Evolutionary conservation across 2,329 filamentous ascomycete genomes (phyloP).

Genomic region (Cladophialophora psammophila): DNA sequence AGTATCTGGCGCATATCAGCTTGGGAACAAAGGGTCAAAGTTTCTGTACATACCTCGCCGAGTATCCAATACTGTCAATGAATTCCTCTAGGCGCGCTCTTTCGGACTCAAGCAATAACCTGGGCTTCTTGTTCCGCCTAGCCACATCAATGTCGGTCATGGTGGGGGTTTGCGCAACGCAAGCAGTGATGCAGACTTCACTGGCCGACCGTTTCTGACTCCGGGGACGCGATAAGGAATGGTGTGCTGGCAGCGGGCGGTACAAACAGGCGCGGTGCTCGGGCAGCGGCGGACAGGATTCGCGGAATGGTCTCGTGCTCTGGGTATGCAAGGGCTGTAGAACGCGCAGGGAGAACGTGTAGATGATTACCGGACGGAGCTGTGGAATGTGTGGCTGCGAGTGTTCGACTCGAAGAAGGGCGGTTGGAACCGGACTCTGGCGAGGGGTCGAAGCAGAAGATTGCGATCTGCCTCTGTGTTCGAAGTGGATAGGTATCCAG

Average conservation of each 20-base stretch:
- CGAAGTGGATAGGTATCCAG: constrained; percentile 12
- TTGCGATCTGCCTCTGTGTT: constrained; percentile 11
- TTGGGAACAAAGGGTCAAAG: not conserved
- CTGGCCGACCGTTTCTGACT: not conserved
- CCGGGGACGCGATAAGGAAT: not conserved
- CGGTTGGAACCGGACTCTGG: not conserved
- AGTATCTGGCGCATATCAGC: constrained; percentile 70
- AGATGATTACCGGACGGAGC: not conserved
- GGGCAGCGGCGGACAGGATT: not conserved
- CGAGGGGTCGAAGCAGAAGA: not conserved
- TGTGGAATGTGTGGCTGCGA: not conserved
- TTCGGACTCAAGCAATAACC: constrained; percentile 81
- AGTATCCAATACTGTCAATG: constrained; percentile 94
- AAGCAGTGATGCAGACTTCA: not conserved
- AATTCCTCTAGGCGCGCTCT: constrained; percentile 86
- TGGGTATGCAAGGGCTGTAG: constrained; percentile 1
- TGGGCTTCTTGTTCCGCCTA: constrained; percentile 85
- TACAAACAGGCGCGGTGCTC: not conserved
- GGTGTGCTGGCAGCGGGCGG: not conserved
- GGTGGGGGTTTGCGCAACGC: constrained; percentile 11
- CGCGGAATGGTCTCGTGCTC: constrained; percentile 32
- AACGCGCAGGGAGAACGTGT: not conserved
- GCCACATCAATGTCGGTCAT: constrained; percentile 73
- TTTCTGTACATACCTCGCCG: constrained; percentile 69
- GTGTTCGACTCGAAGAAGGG: not conserved